Base-by-base conservation (phyloP, 305 asterid genomes). In the Fraxinus latifolia region DNA sequence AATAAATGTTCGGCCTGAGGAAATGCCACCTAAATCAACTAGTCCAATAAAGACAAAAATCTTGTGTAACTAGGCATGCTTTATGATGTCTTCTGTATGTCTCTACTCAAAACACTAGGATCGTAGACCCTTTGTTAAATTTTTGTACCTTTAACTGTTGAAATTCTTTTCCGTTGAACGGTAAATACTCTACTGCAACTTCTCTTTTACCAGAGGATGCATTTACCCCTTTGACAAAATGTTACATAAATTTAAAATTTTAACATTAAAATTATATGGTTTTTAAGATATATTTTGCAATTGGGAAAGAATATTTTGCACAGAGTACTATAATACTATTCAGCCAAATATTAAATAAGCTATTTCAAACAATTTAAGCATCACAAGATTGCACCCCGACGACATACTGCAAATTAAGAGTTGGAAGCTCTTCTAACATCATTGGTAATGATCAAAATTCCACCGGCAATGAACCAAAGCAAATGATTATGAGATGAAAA, bases 401-500 rank as follows among this genome's bases (percentile, higher is more conserved):
- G 25, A 4, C 67, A 14, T 55, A 17, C 27, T n/a, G 67, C 67
- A 15, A 55, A 55, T 55, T 15, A 15, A 55, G 67, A 17, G 2
- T 0, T 55, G 67, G 67, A 17, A 55, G 67, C 67, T 55, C 27
- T 55, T 67, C 68, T 77, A 80, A 39, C 39, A 42, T 27, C 83
- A 73, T 62, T 73, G 33, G 72, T 78, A n/a, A 53, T 25, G 12
- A 65, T 21, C 4, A 70, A 37, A 79, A 53, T 77, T 76, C 21
- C 23, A 34, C 74, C 21, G 50, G 80, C 32, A 55, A 77, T 34
- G 34, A 83, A 36, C 80, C 14, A 65, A 73, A 83, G 79, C 60
- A 80, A 72, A 62, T 72, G 50, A 55, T 19, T 37, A 47, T 17
- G n/a, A 67, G 44, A 25, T 67, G 55, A 71, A 67, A 55, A 68